Evolutionary conservation across 768 basidiomycete genomes (phyloP), one percentile per base, ranked within the genome.

Genomic region (Rhizopogon rudus): DNA sequence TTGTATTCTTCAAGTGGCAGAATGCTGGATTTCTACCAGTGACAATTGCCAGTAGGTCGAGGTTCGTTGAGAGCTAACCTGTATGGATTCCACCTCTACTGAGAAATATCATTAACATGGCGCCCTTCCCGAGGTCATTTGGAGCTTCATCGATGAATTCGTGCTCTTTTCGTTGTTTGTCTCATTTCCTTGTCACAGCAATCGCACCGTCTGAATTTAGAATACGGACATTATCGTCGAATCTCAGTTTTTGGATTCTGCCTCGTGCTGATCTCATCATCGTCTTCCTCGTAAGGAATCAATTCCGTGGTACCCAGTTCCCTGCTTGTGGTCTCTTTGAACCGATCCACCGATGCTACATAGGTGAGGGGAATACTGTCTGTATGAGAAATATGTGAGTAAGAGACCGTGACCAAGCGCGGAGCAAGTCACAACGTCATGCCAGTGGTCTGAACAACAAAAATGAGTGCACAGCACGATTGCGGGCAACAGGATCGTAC

Each of bases 341-440:
- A 82, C 14, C 89, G 83, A 5, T 71, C 63, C 43, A 78, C 74
- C 2, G 84, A 82, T 1, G 71, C 68, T 14, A 92, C n/a, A n/a
- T n/a, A n/a, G 78, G 31, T 77, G 67, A 6, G 88, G 90, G 63
- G 88, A 93, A 68, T 92, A 91, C 63, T 90, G 90, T 22, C 88
- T 81, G 71, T 95, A 95, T 7, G 81, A 69, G 67, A 92, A 87
- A 71, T 81, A 87, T 9, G 91, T 75, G 52, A 91, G 74, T 37
- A 77, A 63, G 8, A 89, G 76, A 10, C 94, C 95, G n/a, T n/a
- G n/a, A n/a, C n/a, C n/a, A 9, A 98, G 78, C 7, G 84, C 41
- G 5, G 84, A 81, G 2, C 96, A 94, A 1, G 86, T 79, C 5
- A 93, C 65, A 35, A 96, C 89, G 63, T 98, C 96, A 2, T 92